Base-by-base conservation (phyloP, 331 rosid species). In the Rhamnella rubrinervis region DNA sequence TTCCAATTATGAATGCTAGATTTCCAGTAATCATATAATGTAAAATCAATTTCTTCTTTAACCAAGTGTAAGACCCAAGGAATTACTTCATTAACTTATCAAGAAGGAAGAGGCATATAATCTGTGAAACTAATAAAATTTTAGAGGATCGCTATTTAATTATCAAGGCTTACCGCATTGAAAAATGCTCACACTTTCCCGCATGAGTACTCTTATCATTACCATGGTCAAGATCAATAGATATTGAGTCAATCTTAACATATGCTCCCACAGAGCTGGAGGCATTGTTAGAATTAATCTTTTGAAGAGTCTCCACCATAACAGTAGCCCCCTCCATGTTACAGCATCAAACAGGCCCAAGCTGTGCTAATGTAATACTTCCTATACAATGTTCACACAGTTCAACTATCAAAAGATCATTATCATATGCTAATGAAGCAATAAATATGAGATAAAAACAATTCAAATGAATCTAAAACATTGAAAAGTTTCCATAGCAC, bases 111-210 rank as follows among this genome's bases (percentile, higher is more conserved):
- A 59, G 31, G 44, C 7, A 13, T 4, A 67, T 35, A 62, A 68
- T 41, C 70, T 39, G 18, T 65, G 8, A 50, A 26, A 59, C 21
- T 18, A 47, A 8, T 51, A 15, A 52, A 70, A 70, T 55, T 46
- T 67, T 62, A 17, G 6, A 51, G n/a, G 11, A 17, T 28, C 10
- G 31, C 9, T 17, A 61, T 18, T 57, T 15, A 40, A 8, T 18
- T 53, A 47, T 63, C 52, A 76, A 82, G 62, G 70, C 89, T 77
- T 87, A 95, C 99, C 99, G 96, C 65, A 95, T 95, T 2, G 96
- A 85, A 75, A 95, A 95, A 80, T 91, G 96, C 60, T 89, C 95
- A 73, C 97, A 91, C 78, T 84, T 86, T 41, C 77, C 89, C 19
- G 65, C 85, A 82, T 80, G 35, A 31, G 5, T 74, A 75, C 75